phyloP scores from a whole-genome alignment of 495 filamentous ascomycete species.

The Daldinia concentrica region DNA sequence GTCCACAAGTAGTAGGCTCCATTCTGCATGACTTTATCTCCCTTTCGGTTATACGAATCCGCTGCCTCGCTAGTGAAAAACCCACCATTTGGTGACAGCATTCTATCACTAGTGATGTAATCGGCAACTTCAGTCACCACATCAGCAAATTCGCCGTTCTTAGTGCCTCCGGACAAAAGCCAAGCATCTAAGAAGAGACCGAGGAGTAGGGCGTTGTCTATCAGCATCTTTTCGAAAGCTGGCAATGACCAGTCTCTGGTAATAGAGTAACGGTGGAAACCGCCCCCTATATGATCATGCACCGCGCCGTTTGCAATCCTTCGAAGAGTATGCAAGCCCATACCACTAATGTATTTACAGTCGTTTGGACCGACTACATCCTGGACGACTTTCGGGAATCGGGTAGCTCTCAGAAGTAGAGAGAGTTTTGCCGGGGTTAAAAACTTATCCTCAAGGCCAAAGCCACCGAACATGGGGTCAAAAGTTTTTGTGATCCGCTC shows the following conservation, averaged over 20 bases:
- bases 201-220: slow-evolving; percentile 90
- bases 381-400: slow-evolving; percentile 74
- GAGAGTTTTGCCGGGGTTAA: slow-evolving; percentile 85
- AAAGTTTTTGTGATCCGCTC: slow-evolving; percentile 80
- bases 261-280: slow-evolving; percentile 90
- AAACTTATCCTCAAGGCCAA: slow-evolving; percentile 85
- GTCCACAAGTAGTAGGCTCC: slow-evolving; percentile 98
- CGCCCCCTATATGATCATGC: slow-evolving; percentile 90
- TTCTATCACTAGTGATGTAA: slow-evolving; percentile 76
- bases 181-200: slow-evolving; percentile 90
- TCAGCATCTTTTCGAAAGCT: slow-evolving; percentile 99
- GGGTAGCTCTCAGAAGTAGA: slow-evolving; percentile 80
- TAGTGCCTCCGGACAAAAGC: slow-evolving; percentile 69
- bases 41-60: slow-evolving; percentile 78
- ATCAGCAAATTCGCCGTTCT: slow-evolving; percentile 70
- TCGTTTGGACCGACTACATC: slow-evolving; percentile 89
- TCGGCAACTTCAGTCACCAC: slow-evolving; percentile 84
- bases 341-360: slow-evolving; percentile 75
- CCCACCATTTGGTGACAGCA: slow-evolving; percentile 73
- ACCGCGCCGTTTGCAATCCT: slow-evolving; percentile 88
- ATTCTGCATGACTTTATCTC: slow-evolving; percentile 87
- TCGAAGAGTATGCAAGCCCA: slow-evolving; percentile 84
- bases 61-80: slow-evolving; percentile 94
- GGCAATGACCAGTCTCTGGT: slow-evolving; percentile 91
- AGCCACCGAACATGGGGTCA: slow-evolving; percentile 81